phyloP scores from a whole-genome alignment of 257 asterid species.

The Ilex aquifolium region DNA sequence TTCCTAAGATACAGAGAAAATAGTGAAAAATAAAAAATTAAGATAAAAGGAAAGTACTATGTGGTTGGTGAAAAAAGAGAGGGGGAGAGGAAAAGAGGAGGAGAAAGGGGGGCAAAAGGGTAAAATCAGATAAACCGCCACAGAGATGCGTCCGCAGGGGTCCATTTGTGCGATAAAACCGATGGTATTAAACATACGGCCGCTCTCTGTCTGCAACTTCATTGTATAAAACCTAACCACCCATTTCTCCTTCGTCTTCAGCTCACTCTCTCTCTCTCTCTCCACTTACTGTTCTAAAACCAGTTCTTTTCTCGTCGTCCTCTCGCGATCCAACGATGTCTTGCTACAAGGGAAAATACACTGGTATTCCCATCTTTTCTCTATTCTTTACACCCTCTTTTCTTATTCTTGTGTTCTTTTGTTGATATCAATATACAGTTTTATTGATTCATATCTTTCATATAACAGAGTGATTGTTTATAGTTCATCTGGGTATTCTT shows the following conservation, averaged over 20 bases:
- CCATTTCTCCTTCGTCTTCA: neutral
- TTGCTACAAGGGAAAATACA: slow-evolving; percentile 75
- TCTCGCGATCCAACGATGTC: slow-evolving; percentile 35
- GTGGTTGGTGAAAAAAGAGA: too few relatives aligned
- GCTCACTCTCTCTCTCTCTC: neutral
- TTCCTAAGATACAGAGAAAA: too few relatives aligned
- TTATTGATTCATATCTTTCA: neutral
- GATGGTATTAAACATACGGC: too few relatives aligned
- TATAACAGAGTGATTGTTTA: neutral
- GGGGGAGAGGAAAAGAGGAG: too few relatives aligned
- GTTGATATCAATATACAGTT: neutral
- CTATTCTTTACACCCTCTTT: neutral
- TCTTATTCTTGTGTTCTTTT: neutral
- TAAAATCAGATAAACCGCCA: too few relatives aligned
- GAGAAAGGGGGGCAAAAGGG: too few relatives aligned
- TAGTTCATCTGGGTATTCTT: neutral
- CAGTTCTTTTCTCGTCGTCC: neutral
- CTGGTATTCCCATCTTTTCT: slow-evolving; percentile 37
- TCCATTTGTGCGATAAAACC: too few relatives aligned
- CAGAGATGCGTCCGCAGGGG: too few relatives aligned
- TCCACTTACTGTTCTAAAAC: neutral
- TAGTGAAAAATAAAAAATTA: too few relatives aligned
- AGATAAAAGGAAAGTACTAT: too few relatives aligned
- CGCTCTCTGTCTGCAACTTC: too few relatives aligned
- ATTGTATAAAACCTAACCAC: too few relatives aligned